Percentiles rank a stretch among this genome's conserved stretches.
phyloP scores from a whole-genome alignment of 2,329 filamentous ascomycete genomes.

The Scytalidium lignicola region DNA sequence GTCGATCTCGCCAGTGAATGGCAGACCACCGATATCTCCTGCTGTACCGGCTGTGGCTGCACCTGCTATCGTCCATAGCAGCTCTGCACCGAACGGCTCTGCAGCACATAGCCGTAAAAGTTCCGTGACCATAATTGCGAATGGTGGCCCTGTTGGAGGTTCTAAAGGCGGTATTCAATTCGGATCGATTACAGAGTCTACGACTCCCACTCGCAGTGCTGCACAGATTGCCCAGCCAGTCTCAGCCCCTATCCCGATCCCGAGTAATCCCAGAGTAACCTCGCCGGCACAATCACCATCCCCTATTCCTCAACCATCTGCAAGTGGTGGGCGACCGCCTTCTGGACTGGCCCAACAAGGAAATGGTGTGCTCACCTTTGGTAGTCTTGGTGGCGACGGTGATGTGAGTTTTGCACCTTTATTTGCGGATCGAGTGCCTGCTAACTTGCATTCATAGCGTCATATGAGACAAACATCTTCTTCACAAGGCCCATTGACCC shows the following conservation, averaged over 20 bases:
- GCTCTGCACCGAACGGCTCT: constrained; percentile 63
- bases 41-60: constrained; percentile 57
- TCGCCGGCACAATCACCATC: constrained; percentile 87
- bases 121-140: constrained; percentile 86
- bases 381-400: constrained; percentile 75
- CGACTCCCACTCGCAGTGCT: constrained; percentile 60
- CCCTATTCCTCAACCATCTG: constrained; percentile 83
- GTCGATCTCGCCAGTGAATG: constrained; percentile 78
- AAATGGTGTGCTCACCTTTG: constrained; percentile 68
- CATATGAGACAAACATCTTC: constrained; percentile 65
- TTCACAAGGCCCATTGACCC: constrained; percentile 54
- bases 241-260: constrained; percentile 58
- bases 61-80: constrained; percentile 58
- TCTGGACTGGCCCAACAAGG: constrained; percentile 66
- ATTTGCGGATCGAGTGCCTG: constrained; percentile 20
- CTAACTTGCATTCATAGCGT: constrained; percentile 40
- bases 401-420: constrained; percentile 55
- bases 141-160: constrained; percentile 61
- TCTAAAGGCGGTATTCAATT: constrained; percentile 71
- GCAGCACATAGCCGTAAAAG: constrained; percentile 77
- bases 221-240: constrained; percentile 46
- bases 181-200: constrained; percentile 67
- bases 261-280: constrained; percentile 66
- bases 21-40: constrained; percentile 67
- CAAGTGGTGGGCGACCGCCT: constrained; percentile 76